Base-by-base conservation (phyloP, 2,329 filamentous ascomycete species). In the Penicillium sp. region DNA sequence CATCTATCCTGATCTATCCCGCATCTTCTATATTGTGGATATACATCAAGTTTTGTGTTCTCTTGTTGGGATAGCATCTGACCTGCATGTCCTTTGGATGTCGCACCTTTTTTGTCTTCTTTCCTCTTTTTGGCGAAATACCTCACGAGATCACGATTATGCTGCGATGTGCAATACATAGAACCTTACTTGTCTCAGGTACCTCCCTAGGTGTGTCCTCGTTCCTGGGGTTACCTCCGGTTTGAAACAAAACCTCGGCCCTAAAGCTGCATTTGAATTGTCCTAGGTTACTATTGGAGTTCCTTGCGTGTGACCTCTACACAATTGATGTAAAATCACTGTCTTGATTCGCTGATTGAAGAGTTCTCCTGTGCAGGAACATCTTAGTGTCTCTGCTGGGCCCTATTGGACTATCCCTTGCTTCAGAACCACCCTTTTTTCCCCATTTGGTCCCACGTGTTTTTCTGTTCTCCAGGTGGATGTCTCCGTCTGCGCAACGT, bases 241-340 rank as follows among this genome's bases (percentile, higher is more conserved):
- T 12, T 22, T 35, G 18, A 40, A 33, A 43, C 28, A 9, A 11
- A 37, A 19, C 28, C 45, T n/a, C 41, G 41, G 34, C 45, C 41
- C 46, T 41, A 36, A 31, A 46, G 34, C 40, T 31, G 27, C 39
- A 31, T 43, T 37, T 42, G 29, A 34, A 49, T 25, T 45, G 27
- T 46, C 50, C 46, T 50, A 28, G 19, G 12, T 50, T 48, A 46
- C 50, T 53, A 55, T 54, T 58, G 49, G 33, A 35, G 31, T 54
- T 54, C 59, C 59, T 61, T 61, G 59, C 59, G 46, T 61, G 36
- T 57, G 55, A 54, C 53, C 19, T 50, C 39, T 58, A 34, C 28
- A 50, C 39, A 27, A 25, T 44, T 27, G 14, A 42, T 19, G 13
- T 38, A 11, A 42, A 34, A 40, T 41, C 13, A 13, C 37, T 31